Conservation (phyloP, 2,329 filamentous ascomycete species). For the Fusarium miscanthi region DNA sequence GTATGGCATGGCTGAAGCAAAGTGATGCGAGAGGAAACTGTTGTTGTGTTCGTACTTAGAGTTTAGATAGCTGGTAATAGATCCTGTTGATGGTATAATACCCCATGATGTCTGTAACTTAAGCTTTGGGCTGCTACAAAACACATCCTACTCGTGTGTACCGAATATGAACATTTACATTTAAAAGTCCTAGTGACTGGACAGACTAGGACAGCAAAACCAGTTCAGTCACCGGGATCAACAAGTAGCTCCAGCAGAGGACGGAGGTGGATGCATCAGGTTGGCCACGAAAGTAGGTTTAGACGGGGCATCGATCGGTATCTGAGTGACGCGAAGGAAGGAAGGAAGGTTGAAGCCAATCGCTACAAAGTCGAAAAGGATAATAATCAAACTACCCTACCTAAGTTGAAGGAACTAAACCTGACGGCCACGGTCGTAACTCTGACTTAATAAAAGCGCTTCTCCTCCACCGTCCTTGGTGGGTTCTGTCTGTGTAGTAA, state of each 20-base stretch:
- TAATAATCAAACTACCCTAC: too few species aligned
- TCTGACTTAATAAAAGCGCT: too few species aligned
- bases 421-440: too few species aligned
- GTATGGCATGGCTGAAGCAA: not conserved
- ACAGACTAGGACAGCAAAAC: not conserved
- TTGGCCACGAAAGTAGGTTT: not conserved
- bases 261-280: not conserved
- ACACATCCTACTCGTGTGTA: not conserved
- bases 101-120: not conserved
- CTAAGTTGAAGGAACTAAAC: too few species aligned
- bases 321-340: too few species aligned
- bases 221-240: not conserved
- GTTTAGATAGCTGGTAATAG: not conserved
- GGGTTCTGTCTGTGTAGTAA: too few species aligned
- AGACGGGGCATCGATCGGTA: too few species aligned
- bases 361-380: too few species aligned
- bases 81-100: not conserved
- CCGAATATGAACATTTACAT: not conserved
- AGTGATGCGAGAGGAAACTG: not conserved
- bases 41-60: not conserved
- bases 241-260: not conserved
- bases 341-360: too few species aligned
- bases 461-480: too few species aligned
- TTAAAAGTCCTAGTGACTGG: not conserved
- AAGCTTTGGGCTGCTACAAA: too few species aligned